Base-by-base conservation (phyloP, 257 asterid species). In the Thymus mandschuricus region DNA sequence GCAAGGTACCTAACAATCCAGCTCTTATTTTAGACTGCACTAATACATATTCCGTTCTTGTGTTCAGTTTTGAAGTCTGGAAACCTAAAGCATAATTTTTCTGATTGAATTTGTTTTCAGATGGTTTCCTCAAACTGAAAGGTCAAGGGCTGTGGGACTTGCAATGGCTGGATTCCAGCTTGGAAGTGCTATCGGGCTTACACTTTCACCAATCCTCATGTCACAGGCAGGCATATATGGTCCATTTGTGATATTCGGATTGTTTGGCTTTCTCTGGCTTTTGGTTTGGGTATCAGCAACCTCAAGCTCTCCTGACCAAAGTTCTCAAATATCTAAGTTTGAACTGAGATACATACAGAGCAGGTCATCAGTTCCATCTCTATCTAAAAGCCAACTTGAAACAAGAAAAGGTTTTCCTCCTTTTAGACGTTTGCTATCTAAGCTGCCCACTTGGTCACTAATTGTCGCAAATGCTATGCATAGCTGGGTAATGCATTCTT, bases 81-180 rank as follows among this genome's bases (percentile, higher is more conserved):
- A 27, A 62, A 46, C 43, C 64, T 40, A 74, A 54, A 75, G 15
- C 41, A 44, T 64, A 61, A 60, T 28, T 72, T 38, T 56, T 13
- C 58, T 56, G 35, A 55, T 71, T 70, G 46, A 69, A 61, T 45
- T 67, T 79, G 60, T 29, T 72, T 66, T 51, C 68, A 91, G 99
- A 79, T 95, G 98, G 99, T 95, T 89, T 83, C 98, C 99, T 72
- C 88, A 80, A 79, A 90, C 88, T 54, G 99, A 95, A 70, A 90
- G 97, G 75, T 87, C 99, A 69, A 88, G 98, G 81, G 95, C 97
- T 66, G 97, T 95, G n/a, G 99, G 93, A 78, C 98, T 95, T 80
- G 98, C 99, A 59, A 94, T 94, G 99, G 99, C 97, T 68, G 99
- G 99, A 49, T 94, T 94, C 76, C 97, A 91, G 86, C 95, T 94